Conservation (phyloP, 305 asterid genomes). For the Solanum hybrid region DNA sequence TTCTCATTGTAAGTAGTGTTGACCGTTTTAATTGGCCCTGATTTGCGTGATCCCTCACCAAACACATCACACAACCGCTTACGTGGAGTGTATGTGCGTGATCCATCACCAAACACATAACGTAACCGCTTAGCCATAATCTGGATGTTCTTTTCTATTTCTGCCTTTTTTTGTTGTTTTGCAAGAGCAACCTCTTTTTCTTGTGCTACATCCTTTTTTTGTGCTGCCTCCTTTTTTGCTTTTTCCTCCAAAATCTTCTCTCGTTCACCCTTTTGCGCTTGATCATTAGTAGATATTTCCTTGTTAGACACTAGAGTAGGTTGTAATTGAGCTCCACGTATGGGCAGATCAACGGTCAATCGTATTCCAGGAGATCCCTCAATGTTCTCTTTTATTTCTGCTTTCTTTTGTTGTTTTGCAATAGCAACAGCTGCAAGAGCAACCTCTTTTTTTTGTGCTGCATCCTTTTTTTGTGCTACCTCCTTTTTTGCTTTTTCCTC, state of each 20-base stretch:
- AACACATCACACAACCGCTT: background rate
- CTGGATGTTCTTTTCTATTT: background rate
- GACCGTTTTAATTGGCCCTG: background rate
- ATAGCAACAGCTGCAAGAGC: background rate
- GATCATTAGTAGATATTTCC: background rate
- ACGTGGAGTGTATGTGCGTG: background rate
- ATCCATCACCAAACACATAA: background rate
- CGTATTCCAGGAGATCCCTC: background rate
- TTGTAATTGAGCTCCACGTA: background rate
- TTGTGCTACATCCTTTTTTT: too few relatives aligned
- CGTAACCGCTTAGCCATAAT: background rate
- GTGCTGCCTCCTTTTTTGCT: too few relatives aligned
- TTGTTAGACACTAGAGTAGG: background rate
- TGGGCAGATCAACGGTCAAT: background rate
- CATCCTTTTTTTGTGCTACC: background rate
- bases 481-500: too few relatives aligned
- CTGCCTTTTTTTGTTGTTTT: background rate
- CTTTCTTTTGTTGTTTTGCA: background rate
- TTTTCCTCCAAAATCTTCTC: background rate
- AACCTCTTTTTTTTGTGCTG: background rate
- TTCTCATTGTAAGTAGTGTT: background rate
- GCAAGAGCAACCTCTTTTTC: background rate
- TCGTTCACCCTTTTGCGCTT: background rate
- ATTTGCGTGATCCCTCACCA: background rate
- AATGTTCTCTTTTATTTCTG: background rate